A percentile compares a stretch with the other conserved stretches of the same genome.
phyloP scores from a whole-genome alignment of 1,284 basidiomycete genomes.

The Puccinia horiana region DNA sequence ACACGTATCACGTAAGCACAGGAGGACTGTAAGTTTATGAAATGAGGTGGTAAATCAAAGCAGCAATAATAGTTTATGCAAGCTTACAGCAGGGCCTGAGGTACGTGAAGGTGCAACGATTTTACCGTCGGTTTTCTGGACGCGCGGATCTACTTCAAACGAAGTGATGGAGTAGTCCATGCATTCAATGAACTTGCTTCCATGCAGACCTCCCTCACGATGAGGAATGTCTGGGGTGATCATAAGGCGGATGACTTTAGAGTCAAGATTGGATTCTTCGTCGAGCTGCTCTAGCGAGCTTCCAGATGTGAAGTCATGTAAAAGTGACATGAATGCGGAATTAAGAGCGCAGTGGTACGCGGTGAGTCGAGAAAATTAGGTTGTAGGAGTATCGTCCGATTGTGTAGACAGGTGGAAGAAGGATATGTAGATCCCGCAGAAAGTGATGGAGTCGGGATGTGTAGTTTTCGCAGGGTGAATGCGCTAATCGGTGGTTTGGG shows the following conservation, averaged over 20 bases:
- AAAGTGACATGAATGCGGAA: not conserved
- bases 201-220: not conserved
- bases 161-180: slow-evolving; percentile 11
- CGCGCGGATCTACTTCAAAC: not conserved
- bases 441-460: not conserved
- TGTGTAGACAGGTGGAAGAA: not conserved
- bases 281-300: not conserved
- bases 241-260: not conserved
- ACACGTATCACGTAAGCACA: not conserved
- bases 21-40: not conserved
- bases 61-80: too few relatives aligned
- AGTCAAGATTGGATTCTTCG: not conserved
- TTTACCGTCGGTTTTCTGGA: not conserved
- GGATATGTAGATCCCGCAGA: not conserved
- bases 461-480: not conserved
- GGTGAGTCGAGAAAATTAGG: not conserved
- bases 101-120: not conserved
- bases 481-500: not conserved
- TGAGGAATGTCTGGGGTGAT: not conserved
- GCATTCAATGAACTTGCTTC: slow-evolving; percentile 6
- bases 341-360: not conserved
- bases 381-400: too few relatives aligned
- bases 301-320: not conserved
- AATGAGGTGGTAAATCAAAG: too few relatives aligned
- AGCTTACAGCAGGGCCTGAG: not conserved